Percentiles rank a stretch among this genome's conserved stretches.
Conservation (phyloP, 2,329 filamentous ascomycete species). For the Trichoderma oligosporum region DNA sequence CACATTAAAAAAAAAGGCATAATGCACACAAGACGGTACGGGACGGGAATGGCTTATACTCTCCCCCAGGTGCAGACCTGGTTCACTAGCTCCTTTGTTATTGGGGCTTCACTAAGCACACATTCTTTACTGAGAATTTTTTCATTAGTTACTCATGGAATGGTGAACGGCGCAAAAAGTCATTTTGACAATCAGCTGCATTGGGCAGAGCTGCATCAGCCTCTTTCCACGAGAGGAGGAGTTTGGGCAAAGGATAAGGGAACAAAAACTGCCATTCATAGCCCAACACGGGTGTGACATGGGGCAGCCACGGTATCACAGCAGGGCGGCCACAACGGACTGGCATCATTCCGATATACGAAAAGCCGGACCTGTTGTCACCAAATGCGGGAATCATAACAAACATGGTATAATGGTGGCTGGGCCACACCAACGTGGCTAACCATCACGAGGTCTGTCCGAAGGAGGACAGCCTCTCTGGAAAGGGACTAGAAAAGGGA, state of each 20-base stretch:
- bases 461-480: conserved; percentile 4
- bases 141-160: not conserved
- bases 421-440: not conserved
- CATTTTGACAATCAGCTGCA: conserved; percentile 2
- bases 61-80: conserved; percentile 17
- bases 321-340: not conserved
- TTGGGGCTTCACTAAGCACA: conserved; percentile 4
- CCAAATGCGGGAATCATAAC: not conserved
- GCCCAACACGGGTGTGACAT: not conserved
- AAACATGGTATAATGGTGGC: conserved; percentile 6
- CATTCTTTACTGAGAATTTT: not conserved
- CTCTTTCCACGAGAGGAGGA: conserved; percentile 5
- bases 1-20: conserved; percentile 2
- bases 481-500: conserved; percentile 16
- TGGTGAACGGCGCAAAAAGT: not conserved
- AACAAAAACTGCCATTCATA: not conserved
- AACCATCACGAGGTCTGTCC: conserved; percentile 4
- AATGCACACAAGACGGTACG: conserved; percentile 13
- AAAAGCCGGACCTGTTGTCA: not conserved
- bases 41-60: conserved; percentile 14
- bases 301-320: conserved; percentile 10
- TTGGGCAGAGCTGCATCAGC: conserved; percentile 13
- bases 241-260: conserved; percentile 9
- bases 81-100: conserved; percentile 4
- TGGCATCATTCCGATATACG: not conserved